Base-by-base conservation (phyloP, 768 basidiomycete genomes). In the Russula dissimulans region DNA sequence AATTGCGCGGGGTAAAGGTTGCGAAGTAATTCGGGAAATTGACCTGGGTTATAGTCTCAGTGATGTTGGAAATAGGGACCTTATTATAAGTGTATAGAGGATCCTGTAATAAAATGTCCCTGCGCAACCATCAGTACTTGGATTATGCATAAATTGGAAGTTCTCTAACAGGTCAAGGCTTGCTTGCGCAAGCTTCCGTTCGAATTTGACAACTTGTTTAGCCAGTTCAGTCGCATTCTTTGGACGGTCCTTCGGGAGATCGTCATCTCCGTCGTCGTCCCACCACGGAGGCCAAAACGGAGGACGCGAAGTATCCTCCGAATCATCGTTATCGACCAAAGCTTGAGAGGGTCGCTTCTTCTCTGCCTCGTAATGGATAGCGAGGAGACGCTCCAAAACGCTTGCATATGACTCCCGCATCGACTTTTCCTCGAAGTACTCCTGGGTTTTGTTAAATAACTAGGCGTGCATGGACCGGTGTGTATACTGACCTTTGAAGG, bases 21-120 rank as follows among this genome's bases (percentile, higher is more conserved):
- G 95, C 81, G 60, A 97, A 85, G 72, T 97, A 99, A n/a, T 83
- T 78, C 1, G 81, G 77, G 71, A 95, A 91, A 64, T 89, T 77
- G 64, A 99, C 81, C 69, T 92, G 82, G 1, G 87, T 81, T 5
- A 97, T 74, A 1, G 81, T 74, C 17, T 77, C 75, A 32, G 84
- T 84, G 59, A 98, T 80, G 42, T 87, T 85, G 15, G 79, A 76
- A 56, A 93, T 75, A 3, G 81, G 76, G 44, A 81, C 78, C 6
- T 92, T 93, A 70, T 98, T 98, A 73, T 99, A 97, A 0, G 91
- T 89, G 47, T 78, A 85, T 48, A 91, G 76, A 2, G 95, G 95
- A 70, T 97, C 87, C 71, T 86, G 84, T 61, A 81, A 78, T 47
- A 89, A 74, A 36, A 85, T 77, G 67, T 86, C 88, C 29, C 85